Evolutionary conservation across 2,329 filamentous ascomycete species (phyloP).

Genomic region (Byssochlamys sp.): DNA sequence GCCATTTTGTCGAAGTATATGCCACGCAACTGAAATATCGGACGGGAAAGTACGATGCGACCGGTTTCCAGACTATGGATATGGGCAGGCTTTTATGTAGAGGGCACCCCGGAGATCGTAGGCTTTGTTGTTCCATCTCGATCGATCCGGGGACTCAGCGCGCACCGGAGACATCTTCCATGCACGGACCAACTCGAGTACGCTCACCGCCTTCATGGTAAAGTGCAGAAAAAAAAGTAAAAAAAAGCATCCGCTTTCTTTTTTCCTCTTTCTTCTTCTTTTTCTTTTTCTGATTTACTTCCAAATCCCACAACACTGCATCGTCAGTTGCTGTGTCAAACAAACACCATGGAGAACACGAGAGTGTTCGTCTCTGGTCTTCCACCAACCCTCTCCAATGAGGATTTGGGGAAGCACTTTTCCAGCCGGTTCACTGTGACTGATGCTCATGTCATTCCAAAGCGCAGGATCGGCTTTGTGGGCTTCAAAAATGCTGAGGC

Average conservation of each 20-base stretch:
- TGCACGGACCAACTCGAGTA: slow-evolving; percentile 16
- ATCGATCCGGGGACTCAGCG: neutral
- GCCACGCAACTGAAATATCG: slow-evolving; percentile 4
- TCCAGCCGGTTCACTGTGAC: slow-evolving; percentile 67
- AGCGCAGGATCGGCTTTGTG: slow-evolving; percentile 87
- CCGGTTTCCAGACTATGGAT: neutral
- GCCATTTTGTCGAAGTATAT: slow-evolving; percentile 24
- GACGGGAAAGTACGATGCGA: neutral
- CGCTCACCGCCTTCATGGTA: slow-evolving; percentile 25
- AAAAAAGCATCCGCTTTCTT: slow-evolving; percentile 15
- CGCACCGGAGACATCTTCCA: neutral
- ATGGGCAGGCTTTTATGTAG: neutral
- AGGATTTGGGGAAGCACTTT: slow-evolving; percentile 84
- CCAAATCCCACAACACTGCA: slow-evolving; percentile 6
- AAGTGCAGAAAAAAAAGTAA: slow-evolving; percentile 17
- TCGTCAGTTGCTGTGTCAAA: slow-evolving; percentile 9
- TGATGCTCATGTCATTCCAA: slow-evolving; percentile 81
- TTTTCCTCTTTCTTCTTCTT: slow-evolving; percentile 6
- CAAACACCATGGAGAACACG: slow-evolving; percentile 59
- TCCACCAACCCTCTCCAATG: slow-evolving; percentile 73
- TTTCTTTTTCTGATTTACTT: slow-evolving; percentile 9
- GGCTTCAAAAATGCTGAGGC: slow-evolving; percentile 78
- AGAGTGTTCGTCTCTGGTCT: slow-evolving; percentile 64
- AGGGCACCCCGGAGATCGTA: neutral
- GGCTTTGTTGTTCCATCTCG: neutral